A percentile compares a stretch with the other conserved stretches of the same genome.
Conservation (phyloP, 331 rosid genomes). For the Quercus phellos region DNA sequence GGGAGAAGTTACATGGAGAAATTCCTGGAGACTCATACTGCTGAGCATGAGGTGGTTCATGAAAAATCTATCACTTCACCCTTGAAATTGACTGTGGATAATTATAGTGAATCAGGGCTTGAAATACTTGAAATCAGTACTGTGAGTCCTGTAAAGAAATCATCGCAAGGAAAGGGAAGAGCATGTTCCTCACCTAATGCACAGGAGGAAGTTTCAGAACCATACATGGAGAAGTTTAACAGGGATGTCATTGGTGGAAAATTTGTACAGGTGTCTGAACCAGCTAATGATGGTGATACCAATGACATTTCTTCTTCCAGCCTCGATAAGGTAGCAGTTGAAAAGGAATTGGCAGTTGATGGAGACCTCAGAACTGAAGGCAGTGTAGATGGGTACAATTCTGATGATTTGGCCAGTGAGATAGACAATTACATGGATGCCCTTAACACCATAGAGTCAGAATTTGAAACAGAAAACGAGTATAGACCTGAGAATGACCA, state of each 20-base stretch:
- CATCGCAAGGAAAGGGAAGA: conserved; percentile 38
- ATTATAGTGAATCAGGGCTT: conserved; percentile 52
- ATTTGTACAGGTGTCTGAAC: conserved; percentile 39
- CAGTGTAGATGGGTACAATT: conserved; percentile 46
- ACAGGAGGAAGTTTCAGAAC: conserved; percentile 37
- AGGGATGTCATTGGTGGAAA: conserved; percentile 25
- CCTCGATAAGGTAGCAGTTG: conserved; percentile 29
- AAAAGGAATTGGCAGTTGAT: conserved; percentile 34
- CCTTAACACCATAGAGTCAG: conserved; percentile 68
- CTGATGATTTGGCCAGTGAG: conserved; percentile 69
- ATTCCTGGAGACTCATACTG: conserved; percentile 55
- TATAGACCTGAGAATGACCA: conserved; percentile 32
- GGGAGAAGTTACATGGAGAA: conserved; percentile 83
- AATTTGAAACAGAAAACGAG: conserved; percentile 62
- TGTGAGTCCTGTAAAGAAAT: conserved; percentile 48
- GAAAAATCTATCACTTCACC: conserved; percentile 49
- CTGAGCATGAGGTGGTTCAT: conserved; percentile 49
- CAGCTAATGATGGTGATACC: conserved; percentile 29
- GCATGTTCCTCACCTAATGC: conserved; percentile 44
- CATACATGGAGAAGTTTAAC: conserved; percentile 26
- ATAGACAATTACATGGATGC: conserved; percentile 85
- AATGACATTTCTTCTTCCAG: conserved; percentile 37
- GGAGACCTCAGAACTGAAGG: conserved; percentile 43
- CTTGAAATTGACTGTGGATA: conserved; percentile 31
- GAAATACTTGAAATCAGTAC: conserved; percentile 67